phyloP scores from a whole-genome alignment of 768 basidiomycete species.

The Amanita thiersii region DNA sequence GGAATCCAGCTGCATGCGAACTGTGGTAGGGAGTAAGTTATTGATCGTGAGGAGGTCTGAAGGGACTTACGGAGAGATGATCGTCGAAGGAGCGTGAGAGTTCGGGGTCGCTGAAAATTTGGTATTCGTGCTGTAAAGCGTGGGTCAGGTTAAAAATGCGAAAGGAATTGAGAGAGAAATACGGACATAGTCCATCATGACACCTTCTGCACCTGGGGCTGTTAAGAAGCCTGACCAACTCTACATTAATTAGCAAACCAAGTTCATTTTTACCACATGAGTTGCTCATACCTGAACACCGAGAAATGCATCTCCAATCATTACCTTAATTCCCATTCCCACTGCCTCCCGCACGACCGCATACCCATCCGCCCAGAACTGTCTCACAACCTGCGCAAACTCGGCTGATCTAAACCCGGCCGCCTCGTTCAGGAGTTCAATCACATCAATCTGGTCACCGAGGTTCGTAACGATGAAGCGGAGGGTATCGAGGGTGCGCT shows the following conservation, averaged over 20 bases:
- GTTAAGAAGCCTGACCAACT: constrained; percentile 56
- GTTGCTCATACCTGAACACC: constrained; percentile 37
- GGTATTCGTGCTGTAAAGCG: constrained; percentile 53
- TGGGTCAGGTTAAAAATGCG: neutral
- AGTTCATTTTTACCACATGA: neutral
- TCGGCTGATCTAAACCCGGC: constrained; percentile 40
- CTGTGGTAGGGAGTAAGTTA: constrained; percentile 15
- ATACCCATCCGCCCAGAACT: constrained; percentile 59
- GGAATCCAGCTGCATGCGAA: constrained; percentile 47
- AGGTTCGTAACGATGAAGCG: constrained; percentile 43
- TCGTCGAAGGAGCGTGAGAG: constrained; percentile 44
- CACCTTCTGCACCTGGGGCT: constrained; percentile 41
- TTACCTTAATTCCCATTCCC: constrained; percentile 43
- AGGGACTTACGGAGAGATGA: constrained; percentile 41
- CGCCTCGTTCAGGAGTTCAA: constrained; percentile 68
- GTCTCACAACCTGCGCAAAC: constrained; percentile 35
- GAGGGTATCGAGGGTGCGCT: constrained; percentile 51
- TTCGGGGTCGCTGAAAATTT: constrained; percentile 57
- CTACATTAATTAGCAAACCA: constrained; percentile 19
- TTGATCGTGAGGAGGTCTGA: neutral
- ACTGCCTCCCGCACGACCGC: constrained; percentile 41
- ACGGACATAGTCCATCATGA: constrained; percentile 59
- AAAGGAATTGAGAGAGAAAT: neutral
- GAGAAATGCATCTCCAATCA: constrained; percentile 69
- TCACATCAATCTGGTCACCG: constrained; percentile 49